Evolutionary conservation across 2,329 filamentous ascomycete genomes (phyloP).

Genomic region (Tolypocladium cylindrosporum): DNA sequence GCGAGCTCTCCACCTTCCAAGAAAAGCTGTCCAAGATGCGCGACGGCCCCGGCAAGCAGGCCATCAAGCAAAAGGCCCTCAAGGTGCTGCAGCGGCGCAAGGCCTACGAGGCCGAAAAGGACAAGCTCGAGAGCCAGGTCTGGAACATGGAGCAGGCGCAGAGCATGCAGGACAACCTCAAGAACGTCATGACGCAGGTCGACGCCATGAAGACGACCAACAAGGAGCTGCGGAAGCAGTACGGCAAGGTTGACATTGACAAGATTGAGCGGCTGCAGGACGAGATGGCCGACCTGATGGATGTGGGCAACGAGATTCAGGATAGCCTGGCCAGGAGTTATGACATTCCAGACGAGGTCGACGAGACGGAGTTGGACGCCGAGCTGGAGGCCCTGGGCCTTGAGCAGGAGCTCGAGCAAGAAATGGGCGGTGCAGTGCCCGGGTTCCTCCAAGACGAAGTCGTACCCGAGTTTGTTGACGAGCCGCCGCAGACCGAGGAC

Average conservation of each 20-base stretch:
- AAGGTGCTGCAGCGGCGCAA: slow-evolving; percentile 90
- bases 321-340: slow-evolving; percentile 87
- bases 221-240: slow-evolving; percentile 85
- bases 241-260: slow-evolving; percentile 94
- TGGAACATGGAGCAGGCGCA: slow-evolving; percentile 99
- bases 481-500: slow-evolving; percentile 61
- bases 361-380: slow-evolving; percentile 91
- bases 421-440: slow-evolving; percentile 57
- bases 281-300: slow-evolving; percentile 97
- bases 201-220: slow-evolving; percentile 97
- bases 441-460: slow-evolving; percentile 86
- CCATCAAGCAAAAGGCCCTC: slow-evolving; percentile 87
- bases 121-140: slow-evolving; percentile 85
- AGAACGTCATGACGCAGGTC: slow-evolving; percentile 97
- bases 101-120: slow-evolving; percentile 86
- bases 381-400: slow-evolving; percentile 91
- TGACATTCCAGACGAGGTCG: slow-evolving; percentile 92
- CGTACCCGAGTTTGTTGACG: slow-evolving; percentile 82
- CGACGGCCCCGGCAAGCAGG: slow-evolving; percentile 86
- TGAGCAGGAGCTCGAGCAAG: slow-evolving; percentile 79
- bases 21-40: slow-evolving; percentile 84
- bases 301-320: slow-evolving; percentile 96
- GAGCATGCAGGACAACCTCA: slow-evolving; percentile 97
- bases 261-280: slow-evolving; percentile 97
- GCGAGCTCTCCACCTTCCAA: slow-evolving; percentile 83